These are phyloP conservation scores for Fraxinus cuspidata DNA, from an alignment of 257 asterid genomes.

Conservation along the genomic window DNA sequence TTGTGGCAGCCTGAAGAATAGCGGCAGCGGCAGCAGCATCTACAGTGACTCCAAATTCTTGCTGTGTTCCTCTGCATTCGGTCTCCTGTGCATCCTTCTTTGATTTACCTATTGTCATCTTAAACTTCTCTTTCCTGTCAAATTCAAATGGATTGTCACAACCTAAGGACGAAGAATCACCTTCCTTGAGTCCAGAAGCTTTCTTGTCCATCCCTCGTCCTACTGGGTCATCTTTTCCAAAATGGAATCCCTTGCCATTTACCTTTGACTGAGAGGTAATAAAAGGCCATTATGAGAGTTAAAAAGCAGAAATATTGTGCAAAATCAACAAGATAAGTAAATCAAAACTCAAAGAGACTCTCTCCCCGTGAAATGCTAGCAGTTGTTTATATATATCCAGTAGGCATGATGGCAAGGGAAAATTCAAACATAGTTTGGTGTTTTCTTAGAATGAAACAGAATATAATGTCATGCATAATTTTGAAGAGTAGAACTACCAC, in stretches of 20 bases:
- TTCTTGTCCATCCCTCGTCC: slow-evolving; percentile 43
- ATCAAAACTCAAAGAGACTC: neutral
- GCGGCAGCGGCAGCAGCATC: slow-evolving; percentile 88
- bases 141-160: slow-evolving; percentile 57
- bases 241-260: slow-evolving; percentile 41
- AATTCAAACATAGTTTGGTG: neutral
- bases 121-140: slow-evolving; percentile 86
- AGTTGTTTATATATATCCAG: neutral
- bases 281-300: neutral
- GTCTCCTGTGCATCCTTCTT: slow-evolving; percentile 67
- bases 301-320: slow-evolving; percentile 7
- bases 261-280: slow-evolving; percentile 60
- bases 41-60: slow-evolving; percentile 51
- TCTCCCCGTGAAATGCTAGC: neutral
- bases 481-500: neutral
- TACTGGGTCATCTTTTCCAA: slow-evolving; percentile 45
- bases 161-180: slow-evolving; percentile 24
- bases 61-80: slow-evolving; percentile 41
- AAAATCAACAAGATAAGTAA: neutral
- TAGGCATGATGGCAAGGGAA: neutral
- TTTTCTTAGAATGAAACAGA: neutral
- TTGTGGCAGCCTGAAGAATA: slow-evolving; percentile 85
- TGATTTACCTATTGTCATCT: slow-evolving; percentile 81
- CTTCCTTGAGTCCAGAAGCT: slow-evolving; percentile 37
- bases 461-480: neutral